Percentiles rank a stretch among this genome's conserved stretches.
These are phyloP conservation scores for Penicillium sp. DNA, from an alignment of 2,329 filamentous ascomycete species.

Conservation along the genomic window DNA sequence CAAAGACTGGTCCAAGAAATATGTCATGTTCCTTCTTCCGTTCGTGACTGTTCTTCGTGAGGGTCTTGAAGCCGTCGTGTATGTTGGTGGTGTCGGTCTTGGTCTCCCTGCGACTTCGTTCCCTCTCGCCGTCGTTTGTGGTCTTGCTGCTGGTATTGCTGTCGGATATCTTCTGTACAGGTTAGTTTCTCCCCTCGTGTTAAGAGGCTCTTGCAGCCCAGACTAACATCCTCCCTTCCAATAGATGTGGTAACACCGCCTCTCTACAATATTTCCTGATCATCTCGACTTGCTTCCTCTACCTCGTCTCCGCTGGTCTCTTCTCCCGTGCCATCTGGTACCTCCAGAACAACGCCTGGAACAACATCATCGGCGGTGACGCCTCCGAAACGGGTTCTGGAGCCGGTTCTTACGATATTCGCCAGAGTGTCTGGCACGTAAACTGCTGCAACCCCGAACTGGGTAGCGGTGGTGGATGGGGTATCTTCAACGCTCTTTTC, in stretches of 20 bases:
- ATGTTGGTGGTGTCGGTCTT: slow-evolving; percentile 75
- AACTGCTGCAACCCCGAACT: slow-evolving; percentile 78
- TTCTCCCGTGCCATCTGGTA: slow-evolving; percentile 70
- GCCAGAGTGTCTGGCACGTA: slow-evolving; percentile 70
- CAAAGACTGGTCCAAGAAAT: slow-evolving; percentile 62
- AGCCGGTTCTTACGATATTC: slow-evolving; percentile 69
- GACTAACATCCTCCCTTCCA: too few relatives aligned
- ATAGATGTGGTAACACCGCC: too few relatives aligned
- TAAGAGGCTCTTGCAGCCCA: too few relatives aligned
- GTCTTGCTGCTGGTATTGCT: slow-evolving; percentile 56
- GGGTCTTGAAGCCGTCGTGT: slow-evolving; percentile 76
- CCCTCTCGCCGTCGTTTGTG: slow-evolving; percentile 65
- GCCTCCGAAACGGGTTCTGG: slow-evolving; percentile 55
- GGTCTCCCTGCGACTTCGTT: slow-evolving; percentile 65
- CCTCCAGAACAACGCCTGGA: slow-evolving; percentile 57
- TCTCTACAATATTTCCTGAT: too few relatives aligned
- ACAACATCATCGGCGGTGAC: slow-evolving; percentile 35
- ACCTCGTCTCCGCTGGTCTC: slow-evolving; percentile 72
- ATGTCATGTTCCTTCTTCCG: slow-evolving; percentile 75
- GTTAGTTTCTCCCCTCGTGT: too few relatives aligned
- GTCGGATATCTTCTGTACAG: slow-evolving; percentile 71
- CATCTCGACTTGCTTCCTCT: slow-evolving; percentile 69
- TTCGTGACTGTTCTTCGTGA: slow-evolving; percentile 82
- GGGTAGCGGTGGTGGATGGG: slow-evolving; percentile 71
- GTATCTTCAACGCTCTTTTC: slow-evolving; percentile 73